phyloP scores from a whole-genome alignment of 2,329 filamentous ascomycete species.

The Penicillium sp. region DNA sequence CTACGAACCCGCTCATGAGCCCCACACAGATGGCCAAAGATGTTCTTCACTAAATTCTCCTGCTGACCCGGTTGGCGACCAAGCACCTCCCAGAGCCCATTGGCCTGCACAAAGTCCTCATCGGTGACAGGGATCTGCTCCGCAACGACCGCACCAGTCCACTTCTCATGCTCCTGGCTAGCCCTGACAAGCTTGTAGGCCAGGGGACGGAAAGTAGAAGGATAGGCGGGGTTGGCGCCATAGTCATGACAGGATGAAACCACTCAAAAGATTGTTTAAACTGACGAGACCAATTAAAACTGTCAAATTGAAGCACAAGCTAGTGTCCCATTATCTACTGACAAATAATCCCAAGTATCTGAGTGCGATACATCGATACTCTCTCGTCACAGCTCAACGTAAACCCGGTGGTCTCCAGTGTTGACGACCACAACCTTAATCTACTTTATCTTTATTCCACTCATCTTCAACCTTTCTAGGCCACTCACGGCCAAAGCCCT shows the following conservation, averaged over 20 bases:
- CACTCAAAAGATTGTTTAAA: background rate
- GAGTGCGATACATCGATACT: too few relatives aligned
- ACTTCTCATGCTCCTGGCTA: conserved; percentile 53
- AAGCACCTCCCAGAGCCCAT: conserved; percentile 52
- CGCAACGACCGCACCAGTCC: conserved; percentile 47
- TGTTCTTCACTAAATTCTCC: conserved; percentile 65
- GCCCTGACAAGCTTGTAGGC: conserved; percentile 49
- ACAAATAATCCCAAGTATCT: background rate
- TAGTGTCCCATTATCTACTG: background rate
- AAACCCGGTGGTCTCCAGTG: background rate
- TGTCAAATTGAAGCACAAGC: background rate
- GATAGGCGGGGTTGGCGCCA: conserved; percentile 63
- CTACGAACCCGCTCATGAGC: conserved; percentile 62
- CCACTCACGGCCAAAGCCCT: conserved; percentile 21
- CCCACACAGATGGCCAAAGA: conserved; percentile 62
- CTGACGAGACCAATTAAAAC: background rate
- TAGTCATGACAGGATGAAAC: conserved; percentile 51
- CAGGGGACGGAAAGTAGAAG: conserved; percentile 47
- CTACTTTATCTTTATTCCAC: background rate
- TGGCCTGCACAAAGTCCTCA: conserved; percentile 54
- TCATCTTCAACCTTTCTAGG: conserved; percentile 12
- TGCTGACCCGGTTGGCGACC: conserved; percentile 61
- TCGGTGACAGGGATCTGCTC: conserved; percentile 51
- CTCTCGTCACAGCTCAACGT: background rate
- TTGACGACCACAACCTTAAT: background rate